Conservation (phyloP, 2,329 filamentous ascomycete genomes). For the Diaporthe velutina region DNA sequence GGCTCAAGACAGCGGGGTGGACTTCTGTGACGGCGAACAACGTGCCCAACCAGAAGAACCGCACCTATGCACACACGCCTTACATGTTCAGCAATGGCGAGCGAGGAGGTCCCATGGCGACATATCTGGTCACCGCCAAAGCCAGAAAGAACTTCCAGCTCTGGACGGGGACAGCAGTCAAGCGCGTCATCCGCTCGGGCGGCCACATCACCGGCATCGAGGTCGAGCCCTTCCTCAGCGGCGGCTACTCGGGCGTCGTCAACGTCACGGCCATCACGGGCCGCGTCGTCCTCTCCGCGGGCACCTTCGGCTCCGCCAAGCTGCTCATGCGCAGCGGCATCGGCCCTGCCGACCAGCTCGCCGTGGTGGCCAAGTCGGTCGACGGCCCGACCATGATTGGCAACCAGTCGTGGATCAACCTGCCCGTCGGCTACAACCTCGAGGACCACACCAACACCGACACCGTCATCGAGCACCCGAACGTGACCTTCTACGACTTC, state of each 20-base stretch:
- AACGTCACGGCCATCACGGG: slow-evolving; percentile 71
- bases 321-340: slow-evolving; percentile 77
- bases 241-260: slow-evolving; percentile 70
- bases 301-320: slow-evolving; percentile 78
- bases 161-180: slow-evolving; percentile 75
- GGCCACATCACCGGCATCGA: slow-evolving; percentile 76
- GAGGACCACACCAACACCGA: slow-evolving; percentile 68
- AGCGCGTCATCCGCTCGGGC: slow-evolving; percentile 73
- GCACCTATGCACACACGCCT: slow-evolving; percentile 72
- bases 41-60: slow-evolving; percentile 73
- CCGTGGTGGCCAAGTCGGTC: slow-evolving; percentile 61
- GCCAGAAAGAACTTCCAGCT: slow-evolving; percentile 75
- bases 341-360: slow-evolving; percentile 71
- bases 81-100: slow-evolving; percentile 78
- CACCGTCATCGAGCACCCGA: slow-evolving; percentile 57
- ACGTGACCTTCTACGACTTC: slow-evolving; percentile 72
- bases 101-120: slow-evolving; percentile 77
- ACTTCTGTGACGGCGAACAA: slow-evolving; percentile 68
- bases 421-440: slow-evolving; percentile 70
- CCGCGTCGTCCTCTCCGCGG: slow-evolving; percentile 76
- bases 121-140: slow-evolving; percentile 75
- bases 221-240: slow-evolving; percentile 66
- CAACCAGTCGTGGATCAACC: slow-evolving; percentile 65
- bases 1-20: slow-evolving; percentile 73
- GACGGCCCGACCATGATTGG: slow-evolving; percentile 66